Conservation (phyloP, 257 asterid genomes). For the Nicotiana otophora region DNA sequence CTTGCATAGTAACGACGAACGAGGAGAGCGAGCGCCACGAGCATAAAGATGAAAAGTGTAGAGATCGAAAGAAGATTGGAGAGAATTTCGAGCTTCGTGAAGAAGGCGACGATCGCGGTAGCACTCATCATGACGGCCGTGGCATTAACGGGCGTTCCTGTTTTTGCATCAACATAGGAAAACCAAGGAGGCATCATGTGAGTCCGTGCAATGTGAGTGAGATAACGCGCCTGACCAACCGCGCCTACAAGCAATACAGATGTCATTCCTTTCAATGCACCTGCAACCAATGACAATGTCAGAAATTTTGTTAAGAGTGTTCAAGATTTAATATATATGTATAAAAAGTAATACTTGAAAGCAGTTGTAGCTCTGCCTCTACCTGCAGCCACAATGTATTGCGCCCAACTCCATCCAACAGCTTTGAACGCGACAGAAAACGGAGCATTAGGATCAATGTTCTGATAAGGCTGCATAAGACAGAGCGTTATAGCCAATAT, state of each 20-base stretch:
- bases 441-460: slow-evolving; percentile 48
- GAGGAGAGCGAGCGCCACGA: slow-evolving; percentile 51
- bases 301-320: background rate
- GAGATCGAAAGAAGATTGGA: slow-evolving; percentile 49
- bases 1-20: slow-evolving; percentile 44
- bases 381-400: slow-evolving; percentile 48
- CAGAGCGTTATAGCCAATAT: slow-evolving; percentile 48
- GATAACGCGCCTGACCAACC: slow-evolving; percentile 69
- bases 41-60: slow-evolving; percentile 53
- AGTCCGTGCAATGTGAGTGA: slow-evolving; percentile 63
- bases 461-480: slow-evolving; percentile 48
- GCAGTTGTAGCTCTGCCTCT: background rate
- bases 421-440: slow-evolving; percentile 49
- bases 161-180: slow-evolving; percentile 45
- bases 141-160: slow-evolving; percentile 62
- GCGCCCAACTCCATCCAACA: slow-evolving; percentile 63
- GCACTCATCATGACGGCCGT: slow-evolving; percentile 41
- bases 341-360: too few relatives aligned
- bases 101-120: slow-evolving; percentile 54
- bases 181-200: slow-evolving; percentile 81
- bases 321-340: background rate
- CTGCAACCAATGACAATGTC: background rate
- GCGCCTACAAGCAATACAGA: slow-evolving; percentile 54
- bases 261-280: slow-evolving; percentile 68
- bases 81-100: slow-evolving; percentile 45